phyloP scores from a whole-genome alignment of 1,284 basidiomycete species.

The Rhodotorula mucilaginosa region DNA sequence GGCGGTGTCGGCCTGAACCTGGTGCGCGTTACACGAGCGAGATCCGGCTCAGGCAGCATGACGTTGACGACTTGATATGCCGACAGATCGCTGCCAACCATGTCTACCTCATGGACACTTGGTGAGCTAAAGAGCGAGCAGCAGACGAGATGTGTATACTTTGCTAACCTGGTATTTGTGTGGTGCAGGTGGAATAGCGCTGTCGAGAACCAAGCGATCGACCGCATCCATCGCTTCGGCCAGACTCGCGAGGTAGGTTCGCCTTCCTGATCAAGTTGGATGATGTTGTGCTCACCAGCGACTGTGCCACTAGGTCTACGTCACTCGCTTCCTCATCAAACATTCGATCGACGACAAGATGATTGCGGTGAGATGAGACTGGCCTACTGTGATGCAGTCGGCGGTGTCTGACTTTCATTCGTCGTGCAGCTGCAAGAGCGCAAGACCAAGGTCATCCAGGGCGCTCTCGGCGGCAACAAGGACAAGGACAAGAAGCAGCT shows the following conservation, averaged over 20 bases:
- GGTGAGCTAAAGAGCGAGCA: conserved; percentile 23
- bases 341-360: conserved; percentile 44
- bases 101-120: conserved; percentile 40
- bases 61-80: not conserved
- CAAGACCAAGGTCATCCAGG: conserved; percentile 43
- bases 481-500: conserved; percentile 38
- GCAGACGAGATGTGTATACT: not conserved
- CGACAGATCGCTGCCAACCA: conserved; percentile 30
- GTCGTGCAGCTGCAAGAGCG: conserved; percentile 33
- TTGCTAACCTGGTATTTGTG: not conserved
- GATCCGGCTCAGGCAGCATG: no score
- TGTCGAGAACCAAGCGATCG: conserved; percentile 43
- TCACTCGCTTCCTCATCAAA: conserved; percentile 42
- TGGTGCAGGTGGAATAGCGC: conserved; percentile 12
- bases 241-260: conserved; percentile 35
- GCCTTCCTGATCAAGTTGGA: not conserved
- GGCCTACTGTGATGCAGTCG: not conserved
- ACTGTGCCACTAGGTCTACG: conserved; percentile 24
- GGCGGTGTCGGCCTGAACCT: conserved; percentile 73
- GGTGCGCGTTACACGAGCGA: conserved; percentile 1
- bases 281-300: not conserved
- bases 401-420: not conserved
- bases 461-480: conserved; percentile 38
- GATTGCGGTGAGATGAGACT: conserved; percentile 10
- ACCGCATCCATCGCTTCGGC: conserved; percentile 44